These are phyloP conservation scores for Aspergillus pseudonomiae DNA, from an alignment of 2,329 filamentous ascomycete genomes.

Conservation along the genomic window DNA sequence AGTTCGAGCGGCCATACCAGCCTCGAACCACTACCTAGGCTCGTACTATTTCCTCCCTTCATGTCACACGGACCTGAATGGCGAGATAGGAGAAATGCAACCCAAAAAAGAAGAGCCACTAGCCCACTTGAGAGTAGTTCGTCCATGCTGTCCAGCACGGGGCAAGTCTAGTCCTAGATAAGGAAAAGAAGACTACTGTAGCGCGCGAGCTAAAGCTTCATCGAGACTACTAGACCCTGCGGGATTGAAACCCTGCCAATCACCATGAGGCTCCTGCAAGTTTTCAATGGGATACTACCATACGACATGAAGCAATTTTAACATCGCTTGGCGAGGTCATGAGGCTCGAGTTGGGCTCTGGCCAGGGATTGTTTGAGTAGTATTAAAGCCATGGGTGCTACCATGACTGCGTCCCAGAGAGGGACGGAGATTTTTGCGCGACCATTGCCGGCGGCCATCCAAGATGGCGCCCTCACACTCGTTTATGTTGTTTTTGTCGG, in stretches of 20 bases:
- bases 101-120: not conserved
- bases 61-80: not conserved
- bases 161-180: not conserved
- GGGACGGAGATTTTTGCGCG: not conserved
- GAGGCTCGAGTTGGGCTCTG: not conserved
- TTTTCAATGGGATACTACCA: not conserved
- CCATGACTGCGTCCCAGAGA: not conserved
- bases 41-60: not conserved
- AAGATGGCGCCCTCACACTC: slow-evolving; percentile 29
- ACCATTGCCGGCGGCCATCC: not conserved
- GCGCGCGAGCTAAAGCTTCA: not conserved
- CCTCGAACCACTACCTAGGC: not conserved
- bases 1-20: not conserved
- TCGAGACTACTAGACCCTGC: not conserved
- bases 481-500: slow-evolving; percentile 25
- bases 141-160: not conserved
- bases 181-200: not conserved
- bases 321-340: not conserved
- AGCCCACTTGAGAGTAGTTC: not conserved
- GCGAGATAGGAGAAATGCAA: not conserved
- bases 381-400: not conserved
- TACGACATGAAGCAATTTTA: not conserved
- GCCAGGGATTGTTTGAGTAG: not conserved
- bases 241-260: not conserved
- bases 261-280: not conserved